These are phyloP conservation scores for Salix suchowensis DNA, from an alignment of 345 rosid species.

Conservation along the genomic window DNA sequence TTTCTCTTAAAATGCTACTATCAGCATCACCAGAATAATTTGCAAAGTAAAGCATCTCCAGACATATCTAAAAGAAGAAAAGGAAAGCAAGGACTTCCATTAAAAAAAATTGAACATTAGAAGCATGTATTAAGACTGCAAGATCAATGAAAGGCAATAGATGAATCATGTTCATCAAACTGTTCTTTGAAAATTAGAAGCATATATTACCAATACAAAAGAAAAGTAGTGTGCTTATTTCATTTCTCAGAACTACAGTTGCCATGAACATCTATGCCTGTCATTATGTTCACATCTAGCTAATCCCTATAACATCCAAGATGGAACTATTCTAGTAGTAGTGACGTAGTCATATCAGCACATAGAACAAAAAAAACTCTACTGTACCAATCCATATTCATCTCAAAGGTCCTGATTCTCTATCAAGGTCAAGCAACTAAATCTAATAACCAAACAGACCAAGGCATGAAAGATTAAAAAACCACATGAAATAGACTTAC, in stretches of 20 bases:
- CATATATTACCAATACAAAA: not conserved
- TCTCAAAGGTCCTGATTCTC: not conserved
- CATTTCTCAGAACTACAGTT: not conserved
- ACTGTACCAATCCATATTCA: not conserved
- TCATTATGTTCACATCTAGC: not conserved
- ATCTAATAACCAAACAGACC: not conserved
- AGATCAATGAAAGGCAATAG: no score
- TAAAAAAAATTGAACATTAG: not conserved
- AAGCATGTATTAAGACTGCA: not conserved
- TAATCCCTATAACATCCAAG: not conserved
- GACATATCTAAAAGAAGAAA: constrained; percentile 51
- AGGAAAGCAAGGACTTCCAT: constrained; percentile 2
- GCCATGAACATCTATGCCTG: not conserved
- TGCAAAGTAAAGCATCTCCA: constrained; percentile 93
- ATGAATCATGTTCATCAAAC: no score
- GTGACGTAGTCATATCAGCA: not conserved
- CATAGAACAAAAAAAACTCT: not conserved
- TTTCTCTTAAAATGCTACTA: constrained; percentile 85
- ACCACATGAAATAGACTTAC: not conserved
- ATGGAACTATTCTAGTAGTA: not conserved
- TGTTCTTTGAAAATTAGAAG: not conserved
- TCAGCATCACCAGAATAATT: constrained; percentile 90
- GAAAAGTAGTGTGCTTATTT: not conserved
- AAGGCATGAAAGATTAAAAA: not conserved
- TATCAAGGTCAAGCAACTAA: not conserved